Conservation (phyloP, 1,284 basidiomycete species). For the Uromyces viciae-fabae region DNA sequence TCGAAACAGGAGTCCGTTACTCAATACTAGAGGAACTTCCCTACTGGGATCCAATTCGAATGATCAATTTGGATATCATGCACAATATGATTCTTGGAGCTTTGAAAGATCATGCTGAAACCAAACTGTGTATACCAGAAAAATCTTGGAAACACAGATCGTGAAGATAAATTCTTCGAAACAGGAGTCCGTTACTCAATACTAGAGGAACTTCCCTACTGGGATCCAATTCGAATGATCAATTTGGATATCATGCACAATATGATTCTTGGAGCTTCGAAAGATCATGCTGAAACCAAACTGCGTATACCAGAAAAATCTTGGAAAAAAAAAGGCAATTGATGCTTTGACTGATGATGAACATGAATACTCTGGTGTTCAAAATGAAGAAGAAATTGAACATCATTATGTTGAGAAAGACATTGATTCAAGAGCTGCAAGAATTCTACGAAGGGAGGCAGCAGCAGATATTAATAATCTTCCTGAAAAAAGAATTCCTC, state of each 20-base stretch:
- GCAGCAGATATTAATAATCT: neutral
- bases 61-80: constrained; percentile 26
- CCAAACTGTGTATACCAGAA: neutral
- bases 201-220: constrained; percentile 2
- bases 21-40: constrained; percentile 10
- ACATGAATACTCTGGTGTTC: neutral
- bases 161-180: neutral
- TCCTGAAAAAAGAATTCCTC: neutral
- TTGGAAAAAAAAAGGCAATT: neutral
- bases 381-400: neutral
- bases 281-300: constrained; percentile 4
- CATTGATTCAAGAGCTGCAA: neutral
- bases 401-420: neutral
- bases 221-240: neutral
- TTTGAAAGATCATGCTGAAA: neutral
- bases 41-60: constrained; percentile 21
- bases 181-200: neutral
- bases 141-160: neutral
- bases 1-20: neutral
- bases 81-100: constrained; percentile 17
- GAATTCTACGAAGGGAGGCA: neutral
- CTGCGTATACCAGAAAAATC: neutral
- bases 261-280: neutral
- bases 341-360: neutral
- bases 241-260: neutral